These are phyloP conservation scores for Onygena corvina DNA, from an alignment of 2,329 filamentous ascomycete genomes.

Conservation along the genomic window DNA sequence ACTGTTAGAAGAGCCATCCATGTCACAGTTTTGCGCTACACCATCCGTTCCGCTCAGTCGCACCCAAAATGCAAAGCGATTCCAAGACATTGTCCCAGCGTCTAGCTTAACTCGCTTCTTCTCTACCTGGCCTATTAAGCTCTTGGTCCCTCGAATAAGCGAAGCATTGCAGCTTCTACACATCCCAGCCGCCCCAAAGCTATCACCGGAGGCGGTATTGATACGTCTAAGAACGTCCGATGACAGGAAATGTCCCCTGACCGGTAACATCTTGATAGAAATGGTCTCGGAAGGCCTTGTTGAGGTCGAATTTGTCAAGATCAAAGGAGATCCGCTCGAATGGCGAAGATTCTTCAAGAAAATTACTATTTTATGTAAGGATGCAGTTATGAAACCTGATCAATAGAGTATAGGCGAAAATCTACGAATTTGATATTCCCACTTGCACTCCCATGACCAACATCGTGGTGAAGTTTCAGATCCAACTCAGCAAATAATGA, in stretches of 20 bases:
- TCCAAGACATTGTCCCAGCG: conserved; percentile 80
- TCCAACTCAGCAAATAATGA: too few species aligned
- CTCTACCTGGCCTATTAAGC: conserved; percentile 60
- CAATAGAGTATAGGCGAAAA: conserved; percentile 16
- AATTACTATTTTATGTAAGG: conserved; percentile 74
- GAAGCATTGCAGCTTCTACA: conserved; percentile 77
- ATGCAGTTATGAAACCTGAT: conserved; percentile 59
- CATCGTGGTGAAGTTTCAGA: too few species aligned
- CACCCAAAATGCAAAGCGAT: conserved; percentile 78
- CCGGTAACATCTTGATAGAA: conserved; percentile 36
- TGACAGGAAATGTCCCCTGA: conserved; percentile 38
- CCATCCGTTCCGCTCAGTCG: conserved; percentile 69
- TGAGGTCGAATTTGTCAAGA: conserved; percentile 84
- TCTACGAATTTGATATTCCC: not conserved
- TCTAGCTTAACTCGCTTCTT: conserved; percentile 87
- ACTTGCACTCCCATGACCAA: not conserved
- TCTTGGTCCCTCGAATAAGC: conserved; percentile 67
- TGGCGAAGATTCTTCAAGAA: conserved; percentile 97
- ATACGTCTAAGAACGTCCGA: conserved; percentile 61
- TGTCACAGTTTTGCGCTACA: conserved; percentile 68
- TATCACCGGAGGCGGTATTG: conserved; percentile 41
- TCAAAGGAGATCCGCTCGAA: conserved; percentile 89
- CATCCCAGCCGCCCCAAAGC: conserved; percentile 49
- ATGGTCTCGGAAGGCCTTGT: conserved; percentile 48
- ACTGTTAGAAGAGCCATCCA: conserved; percentile 72